Conservation (phyloP, 352 stramenopile species). For the Globisporangium barbulae region DNA sequence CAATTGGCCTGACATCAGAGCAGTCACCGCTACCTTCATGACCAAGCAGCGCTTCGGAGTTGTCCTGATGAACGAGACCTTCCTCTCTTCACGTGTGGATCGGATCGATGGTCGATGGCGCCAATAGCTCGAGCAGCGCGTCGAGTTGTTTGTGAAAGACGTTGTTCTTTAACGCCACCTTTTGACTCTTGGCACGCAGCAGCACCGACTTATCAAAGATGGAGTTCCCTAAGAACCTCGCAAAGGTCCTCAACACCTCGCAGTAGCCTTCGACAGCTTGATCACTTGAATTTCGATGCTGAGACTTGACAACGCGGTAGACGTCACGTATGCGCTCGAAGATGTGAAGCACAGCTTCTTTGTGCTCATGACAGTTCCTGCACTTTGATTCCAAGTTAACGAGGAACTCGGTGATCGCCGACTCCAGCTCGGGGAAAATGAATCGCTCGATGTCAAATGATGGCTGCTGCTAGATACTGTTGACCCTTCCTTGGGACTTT, state of each 20-base stretch:
- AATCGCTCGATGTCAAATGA: not conserved
- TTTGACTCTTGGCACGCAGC: conserved; percentile 2
- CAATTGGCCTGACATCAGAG: too few species aligned
- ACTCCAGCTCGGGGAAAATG: not conserved
- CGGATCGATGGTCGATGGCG: not conserved
- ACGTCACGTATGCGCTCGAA: not conserved
- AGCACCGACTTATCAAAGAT: not conserved
- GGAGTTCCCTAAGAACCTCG: conserved; percentile 1
- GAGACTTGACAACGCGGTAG: not conserved
- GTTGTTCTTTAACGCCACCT: not conserved
- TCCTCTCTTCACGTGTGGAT: too few species aligned
- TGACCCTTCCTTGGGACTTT: not conserved
- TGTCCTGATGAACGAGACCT: too few species aligned
- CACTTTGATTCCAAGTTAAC: not conserved
- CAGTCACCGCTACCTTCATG: too few species aligned
- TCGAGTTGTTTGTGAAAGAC: conserved; percentile 6
- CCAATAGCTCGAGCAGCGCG: conserved; percentile 1
- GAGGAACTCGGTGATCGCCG: not conserved
- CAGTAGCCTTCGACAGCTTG: not conserved
- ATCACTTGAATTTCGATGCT: not conserved
- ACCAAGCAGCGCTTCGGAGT: too few species aligned
- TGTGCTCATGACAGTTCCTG: not conserved
- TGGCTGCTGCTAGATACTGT: not conserved
- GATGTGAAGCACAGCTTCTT: not conserved
- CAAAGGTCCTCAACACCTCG: not conserved